A percentile compares a stretch with the other conserved stretches of the same genome.
These are phyloP conservation scores for Backusella morwellensis DNA, from an alignment of 192 early-diverging fungal genomes.

Conservation along the genomic window DNA sequence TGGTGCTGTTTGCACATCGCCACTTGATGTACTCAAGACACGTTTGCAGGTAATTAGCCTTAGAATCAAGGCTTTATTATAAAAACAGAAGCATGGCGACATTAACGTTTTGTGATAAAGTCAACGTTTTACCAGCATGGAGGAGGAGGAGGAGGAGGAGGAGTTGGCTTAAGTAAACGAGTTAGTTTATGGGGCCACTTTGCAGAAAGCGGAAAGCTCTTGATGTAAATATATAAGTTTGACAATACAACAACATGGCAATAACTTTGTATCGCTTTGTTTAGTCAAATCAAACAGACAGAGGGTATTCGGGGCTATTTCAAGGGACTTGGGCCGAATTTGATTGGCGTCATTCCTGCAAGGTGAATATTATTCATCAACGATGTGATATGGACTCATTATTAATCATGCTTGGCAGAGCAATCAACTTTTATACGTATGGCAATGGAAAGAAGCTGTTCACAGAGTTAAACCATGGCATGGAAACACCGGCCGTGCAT, in stretches of 20 bases:
- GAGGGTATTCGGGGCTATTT: conserved; percentile 88
- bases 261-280: not conserved
- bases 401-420: conserved; percentile 40
- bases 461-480: conserved; percentile 70
- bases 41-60: conserved; percentile 71
- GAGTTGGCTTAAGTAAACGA: conserved; percentile 10
- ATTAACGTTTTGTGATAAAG: conserved; percentile 4
- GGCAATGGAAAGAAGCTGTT: conserved; percentile 83
- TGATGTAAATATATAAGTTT: conserved; percentile 31
- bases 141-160: not conserved
- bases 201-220: conserved; percentile 45
- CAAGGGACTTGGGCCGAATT: conserved; percentile 92
- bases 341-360: conserved; percentile 94
- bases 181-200: conserved; percentile 45
- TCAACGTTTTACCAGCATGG: conserved; percentile 38
- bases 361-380: conserved; percentile 44
- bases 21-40: conserved; percentile 93
- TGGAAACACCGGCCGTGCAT: conserved; percentile 79
- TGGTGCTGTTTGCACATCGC: conserved; percentile 86
- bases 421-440: conserved; percentile 94
- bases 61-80: not conserved
- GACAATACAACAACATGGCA: no score
- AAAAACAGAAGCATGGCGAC: not conserved
- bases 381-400: not conserved
- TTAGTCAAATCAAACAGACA: conserved; percentile 57